Conservation (phyloP, 1,284 basidiomycete species). For the Ganoderma sinense region DNA sequence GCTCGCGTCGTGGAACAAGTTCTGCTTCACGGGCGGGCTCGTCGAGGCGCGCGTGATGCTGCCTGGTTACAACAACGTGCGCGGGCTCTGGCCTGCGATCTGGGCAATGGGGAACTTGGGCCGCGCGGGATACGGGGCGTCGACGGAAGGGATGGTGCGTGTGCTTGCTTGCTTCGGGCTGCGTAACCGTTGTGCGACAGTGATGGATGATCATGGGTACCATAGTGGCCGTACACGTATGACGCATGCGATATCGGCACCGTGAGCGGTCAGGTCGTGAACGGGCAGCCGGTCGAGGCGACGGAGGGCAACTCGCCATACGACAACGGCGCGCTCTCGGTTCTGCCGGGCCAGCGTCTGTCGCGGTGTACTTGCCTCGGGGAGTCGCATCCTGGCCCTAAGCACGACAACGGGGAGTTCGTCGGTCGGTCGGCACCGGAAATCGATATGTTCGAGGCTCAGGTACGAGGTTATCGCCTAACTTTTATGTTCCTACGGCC, state of each 20-base stretch:
- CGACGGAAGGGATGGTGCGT: conserved; percentile 56
- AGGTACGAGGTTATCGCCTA: conserved; percentile 8
- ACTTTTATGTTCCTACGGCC: too few species aligned
- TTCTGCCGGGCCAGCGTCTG: conserved; percentile 78
- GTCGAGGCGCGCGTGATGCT: conserved; percentile 75
- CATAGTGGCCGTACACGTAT: conserved; percentile 61
- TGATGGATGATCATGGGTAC: neutral
- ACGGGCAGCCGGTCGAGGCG: conserved; percentile 48
- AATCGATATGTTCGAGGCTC: conserved; percentile 79
- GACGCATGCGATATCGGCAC: conserved; percentile 65
- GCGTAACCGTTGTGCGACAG: neutral
- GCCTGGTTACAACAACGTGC: conserved; percentile 71
- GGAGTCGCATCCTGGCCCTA: conserved; percentile 84
- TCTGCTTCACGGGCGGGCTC: conserved; percentile 92
- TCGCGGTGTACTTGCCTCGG: conserved; percentile 85
- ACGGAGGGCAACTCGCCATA: conserved; percentile 44
- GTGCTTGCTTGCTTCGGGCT: neutral
- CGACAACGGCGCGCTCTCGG: conserved; percentile 52
- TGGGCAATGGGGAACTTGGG: conserved; percentile 54
- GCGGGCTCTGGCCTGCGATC: conserved; percentile 60
- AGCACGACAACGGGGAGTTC: conserved; percentile 48
- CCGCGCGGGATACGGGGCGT: conserved; percentile 57
- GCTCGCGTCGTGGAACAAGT: conserved; percentile 86
- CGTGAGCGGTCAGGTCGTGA: conserved; percentile 52
- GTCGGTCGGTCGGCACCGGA: conserved; percentile 64